Conservation (phyloP, 768 basidiomycete genomes). For the Leccinum boreale region DNA sequence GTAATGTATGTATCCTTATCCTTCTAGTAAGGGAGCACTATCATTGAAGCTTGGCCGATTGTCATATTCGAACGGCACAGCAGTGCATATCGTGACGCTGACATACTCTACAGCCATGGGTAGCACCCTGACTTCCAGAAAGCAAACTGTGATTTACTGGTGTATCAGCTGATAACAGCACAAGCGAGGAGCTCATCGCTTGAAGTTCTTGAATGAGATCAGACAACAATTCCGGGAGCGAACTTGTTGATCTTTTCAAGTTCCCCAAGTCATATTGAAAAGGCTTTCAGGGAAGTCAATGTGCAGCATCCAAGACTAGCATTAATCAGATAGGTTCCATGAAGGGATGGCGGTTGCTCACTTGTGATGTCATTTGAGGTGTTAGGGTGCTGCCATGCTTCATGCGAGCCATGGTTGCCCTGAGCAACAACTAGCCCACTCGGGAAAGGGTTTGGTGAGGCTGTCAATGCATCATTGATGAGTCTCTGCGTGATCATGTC, state of each 20-base stretch:
- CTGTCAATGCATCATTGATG: too few relatives aligned
- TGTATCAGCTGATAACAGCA: too few relatives aligned
- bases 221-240: too few relatives aligned
- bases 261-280: neutral
- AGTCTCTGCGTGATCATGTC: too few relatives aligned
- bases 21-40: neutral
- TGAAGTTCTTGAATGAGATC: too few relatives aligned
- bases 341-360: neutral
- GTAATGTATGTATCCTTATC: too few relatives aligned
- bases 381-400: neutral
- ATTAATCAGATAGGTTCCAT: neutral
- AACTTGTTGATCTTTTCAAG: too few relatives aligned
- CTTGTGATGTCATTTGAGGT: neutral
- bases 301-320: neutral
- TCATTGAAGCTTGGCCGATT: neutral
- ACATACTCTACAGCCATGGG: neutral
- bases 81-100: neutral
- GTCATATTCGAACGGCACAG: neutral
- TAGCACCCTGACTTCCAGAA: neutral
- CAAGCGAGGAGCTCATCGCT: too few relatives aligned
- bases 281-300: neutral
- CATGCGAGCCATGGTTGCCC: neutral
- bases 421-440: too few relatives aligned
- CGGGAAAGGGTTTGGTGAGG: too few relatives aligned
- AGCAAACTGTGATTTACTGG: neutral